A percentile compares a stretch with the other conserved stretches of the same genome.
Evolutionary conservation across 441 rosid species (phyloP).

Genomic region (Isatis lusitanica): DNA sequence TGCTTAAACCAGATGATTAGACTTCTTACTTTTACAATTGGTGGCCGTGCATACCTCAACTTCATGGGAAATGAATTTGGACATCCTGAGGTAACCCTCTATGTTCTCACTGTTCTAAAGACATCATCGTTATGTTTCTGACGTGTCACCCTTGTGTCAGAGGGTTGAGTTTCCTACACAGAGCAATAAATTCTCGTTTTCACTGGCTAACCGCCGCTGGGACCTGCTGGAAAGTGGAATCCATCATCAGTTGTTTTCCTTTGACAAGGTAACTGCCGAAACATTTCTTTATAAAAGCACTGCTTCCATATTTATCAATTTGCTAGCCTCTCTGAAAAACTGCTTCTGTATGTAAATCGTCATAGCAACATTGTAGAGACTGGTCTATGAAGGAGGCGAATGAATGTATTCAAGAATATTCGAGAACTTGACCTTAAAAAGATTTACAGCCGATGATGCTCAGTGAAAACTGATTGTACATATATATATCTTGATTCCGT

Average conservation of each 20-base stretch:
- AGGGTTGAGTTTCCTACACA: constrained; percentile 94
- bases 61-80: constrained; percentile 99
- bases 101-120: constrained; percentile 18
- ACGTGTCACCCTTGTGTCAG: constrained; percentile 43
- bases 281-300: neutral
- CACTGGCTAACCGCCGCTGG: constrained; percentile 87
- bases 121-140: constrained; percentile 33
- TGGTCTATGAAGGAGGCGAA: neutral
- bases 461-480: neutral
- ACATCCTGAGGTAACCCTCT: constrained; percentile 75
- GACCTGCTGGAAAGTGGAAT: constrained; percentile 68
- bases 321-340: too few species aligned
- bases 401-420: constrained; percentile 3
- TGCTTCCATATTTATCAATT: constrained; percentile 1
- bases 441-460: neutral
- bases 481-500: neutral
- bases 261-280: constrained; percentile 68
- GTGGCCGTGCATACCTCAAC: constrained; percentile 89
- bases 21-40: constrained; percentile 78
- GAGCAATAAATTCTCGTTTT: constrained; percentile 84
- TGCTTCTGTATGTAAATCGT: too few species aligned
- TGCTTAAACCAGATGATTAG: constrained; percentile 70
- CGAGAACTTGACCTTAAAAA: neutral
- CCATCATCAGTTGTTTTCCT: constrained; percentile 61
- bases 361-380: constrained; percentile 2